Evolutionary conservation across 192 early-diverging fungal genomes (phyloP), one percentile per base, ranked within the genome.

Genomic region (Backusella tarrabulga): DNA sequence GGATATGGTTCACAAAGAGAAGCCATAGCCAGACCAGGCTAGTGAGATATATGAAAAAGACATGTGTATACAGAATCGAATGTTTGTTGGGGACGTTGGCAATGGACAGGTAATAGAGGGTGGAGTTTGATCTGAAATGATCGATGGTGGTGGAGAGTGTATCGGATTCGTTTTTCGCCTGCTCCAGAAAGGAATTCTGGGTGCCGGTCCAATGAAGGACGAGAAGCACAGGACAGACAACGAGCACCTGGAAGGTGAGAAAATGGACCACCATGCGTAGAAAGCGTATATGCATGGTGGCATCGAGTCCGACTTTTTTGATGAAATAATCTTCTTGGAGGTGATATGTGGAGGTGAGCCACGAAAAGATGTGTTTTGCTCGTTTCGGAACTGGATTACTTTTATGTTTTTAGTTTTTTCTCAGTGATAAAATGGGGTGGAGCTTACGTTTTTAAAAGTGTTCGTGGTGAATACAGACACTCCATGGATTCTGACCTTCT

Each of bases 251-350:
- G 32, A 90, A 77, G 23, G 84, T 23, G 15, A 86, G 73, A 66
- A 91, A 86, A 36, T 87, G 82, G 38, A 88, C 76, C 71, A 81
- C 83, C 90, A 91, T 91, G 67, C 80, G 78, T 17, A 90, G 76
- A 79, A 91, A 91, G 23, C 87, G 87, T 8, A 91, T 82, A 76
- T 89, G 84, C 89, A 91, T 89, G 34, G 86, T 85, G 0, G 90
- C 88, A 42, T 91, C 90, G 6, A 91, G 76, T 1, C 90, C 90
- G 14, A 88, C 87, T 69, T 87, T 83, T 40, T 75, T 77, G 32
- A 89, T 76, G 76, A 84, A 89, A 52, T 88, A 90, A 9, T 84
- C 73, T 76, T 90, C 89, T 17, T 82, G 67, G 17, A 89, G 71
- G 26, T 66, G 71, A 26, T 87, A 80, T 2, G 87, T 82, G 0